Conservation (phyloP, 2,329 filamentous ascomycete species). For the Bisporella sp. region DNA sequence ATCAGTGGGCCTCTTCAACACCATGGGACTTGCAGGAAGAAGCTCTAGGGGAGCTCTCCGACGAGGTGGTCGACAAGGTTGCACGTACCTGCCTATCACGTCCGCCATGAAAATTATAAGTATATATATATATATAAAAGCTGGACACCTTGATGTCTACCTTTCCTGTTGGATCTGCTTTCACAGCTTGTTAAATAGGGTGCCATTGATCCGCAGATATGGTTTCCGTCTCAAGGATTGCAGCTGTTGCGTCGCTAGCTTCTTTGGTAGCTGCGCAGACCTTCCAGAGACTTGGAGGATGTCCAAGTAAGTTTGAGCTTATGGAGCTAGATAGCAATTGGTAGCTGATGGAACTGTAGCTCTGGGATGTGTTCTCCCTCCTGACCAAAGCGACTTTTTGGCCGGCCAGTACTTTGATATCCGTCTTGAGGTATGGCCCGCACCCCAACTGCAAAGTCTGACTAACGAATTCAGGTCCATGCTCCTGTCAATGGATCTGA, state of each 20-base stretch:
- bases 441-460: background rate
- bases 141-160: conserved; percentile 20
- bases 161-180: conserved; percentile 5
- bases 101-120: background rate
- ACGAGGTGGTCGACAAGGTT: too few relatives aligned
- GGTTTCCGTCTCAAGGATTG: conserved; percentile 18
- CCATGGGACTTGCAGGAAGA: too few relatives aligned
- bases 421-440: conserved; percentile 50
- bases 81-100: too few relatives aligned
- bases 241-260: conserved; percentile 28
- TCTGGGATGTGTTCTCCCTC: conserved; percentile 53
- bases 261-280: conserved; percentile 44
- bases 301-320: conserved; percentile 30
- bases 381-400: conserved; percentile 69
- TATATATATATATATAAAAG: conserved; percentile 23
- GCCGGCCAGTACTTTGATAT: conserved; percentile 81
- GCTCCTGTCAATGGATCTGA: conserved; percentile 77
- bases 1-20: too few relatives aligned
- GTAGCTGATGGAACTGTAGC: conserved; percentile 17
- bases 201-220: conserved; percentile 7
- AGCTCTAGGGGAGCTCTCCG: too few relatives aligned
- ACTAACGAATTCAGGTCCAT: conserved; percentile 44
- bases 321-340: background rate
- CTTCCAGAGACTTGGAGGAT: conserved; percentile 51
- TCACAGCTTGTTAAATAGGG: background rate